Percentiles rank a stretch among this genome's conserved stretches.
Evolutionary conservation across 2,329 filamentous ascomycete species (phyloP).

Genomic region (Seiridium unicorne): DNA sequence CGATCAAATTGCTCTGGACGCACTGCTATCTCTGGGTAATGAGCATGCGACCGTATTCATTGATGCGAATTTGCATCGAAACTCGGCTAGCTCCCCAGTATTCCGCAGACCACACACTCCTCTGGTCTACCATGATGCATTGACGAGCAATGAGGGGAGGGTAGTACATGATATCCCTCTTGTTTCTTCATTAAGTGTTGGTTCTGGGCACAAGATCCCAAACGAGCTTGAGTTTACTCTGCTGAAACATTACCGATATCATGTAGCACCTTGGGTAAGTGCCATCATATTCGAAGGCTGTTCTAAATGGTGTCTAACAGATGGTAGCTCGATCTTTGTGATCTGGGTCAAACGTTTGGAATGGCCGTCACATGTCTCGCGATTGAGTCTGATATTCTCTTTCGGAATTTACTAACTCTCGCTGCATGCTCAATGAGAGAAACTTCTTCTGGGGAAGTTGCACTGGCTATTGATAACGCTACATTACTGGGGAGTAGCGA

Average conservation of each 20-base stretch:
- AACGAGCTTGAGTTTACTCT: constrained; percentile 24
- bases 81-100: not conserved
- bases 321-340: constrained; percentile 39
- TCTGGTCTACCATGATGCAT: not conserved
- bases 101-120: not conserved
- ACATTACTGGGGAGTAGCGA: not conserved
- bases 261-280: constrained; percentile 43
- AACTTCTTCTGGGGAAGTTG: not conserved
- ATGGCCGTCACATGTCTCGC: constrained; percentile 31
- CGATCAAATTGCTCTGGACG: constrained; percentile 33
- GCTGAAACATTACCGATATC: constrained; percentile 41
- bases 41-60: constrained; percentile 12
- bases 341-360: constrained; percentile 38
- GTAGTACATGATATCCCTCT: not conserved
- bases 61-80: not conserved
- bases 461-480: not conserved
- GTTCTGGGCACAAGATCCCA: not conserved
- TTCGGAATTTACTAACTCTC: constrained; percentile 23
- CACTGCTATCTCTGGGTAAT: constrained; percentile 30
- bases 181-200: not conserved
- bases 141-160: not conserved
- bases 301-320: not conserved
- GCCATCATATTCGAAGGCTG: not conserved
- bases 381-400: constrained; percentile 19
- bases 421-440: not conserved